These are phyloP conservation scores for Mucor lusitanicus DNA, from an alignment of 371 early-diverging fungal genomes.

Conservation along the genomic window DNA sequence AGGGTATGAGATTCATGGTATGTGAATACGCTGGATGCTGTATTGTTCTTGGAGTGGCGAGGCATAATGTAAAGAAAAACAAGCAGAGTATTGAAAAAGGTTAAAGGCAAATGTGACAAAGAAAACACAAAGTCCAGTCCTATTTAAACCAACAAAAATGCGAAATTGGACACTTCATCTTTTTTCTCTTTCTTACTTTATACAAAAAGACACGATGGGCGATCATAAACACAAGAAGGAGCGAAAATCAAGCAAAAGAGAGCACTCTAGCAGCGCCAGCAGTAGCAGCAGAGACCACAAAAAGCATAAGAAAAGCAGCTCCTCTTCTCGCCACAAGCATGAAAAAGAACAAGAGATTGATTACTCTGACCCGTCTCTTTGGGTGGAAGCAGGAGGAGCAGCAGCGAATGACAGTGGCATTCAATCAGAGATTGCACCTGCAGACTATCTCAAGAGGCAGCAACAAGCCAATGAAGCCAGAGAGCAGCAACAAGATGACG, in stretches of 20 bases:
- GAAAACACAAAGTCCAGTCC: background rate
- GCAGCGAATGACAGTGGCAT: background rate
- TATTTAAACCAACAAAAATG: background rate
- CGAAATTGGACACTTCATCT: background rate
- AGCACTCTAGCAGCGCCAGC: conserved; percentile 6
- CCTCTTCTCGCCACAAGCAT: background rate
- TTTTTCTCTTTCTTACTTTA: background rate
- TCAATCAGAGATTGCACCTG: conserved; percentile 10
- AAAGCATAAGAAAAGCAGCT: conserved; percentile 36
- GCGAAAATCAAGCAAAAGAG: conserved; percentile 32
- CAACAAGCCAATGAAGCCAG: conserved; percentile 13
- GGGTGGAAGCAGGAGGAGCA: conserved; percentile 33
- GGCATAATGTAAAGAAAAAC: conserved; percentile 55
- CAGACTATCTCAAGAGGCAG: conserved; percentile 17
- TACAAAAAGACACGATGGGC: conserved; percentile 32
- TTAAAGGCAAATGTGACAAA: too few relatives aligned
- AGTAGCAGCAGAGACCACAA: conserved; percentile 27
- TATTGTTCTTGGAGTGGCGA: conserved; percentile 96
- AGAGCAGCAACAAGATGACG: background rate
- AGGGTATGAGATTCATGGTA: conserved; percentile 86
- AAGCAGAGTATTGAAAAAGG: too few relatives aligned
- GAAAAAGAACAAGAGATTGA: conserved; percentile 39
- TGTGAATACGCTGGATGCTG: conserved; percentile 93
- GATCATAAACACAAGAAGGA: conserved; percentile 44
- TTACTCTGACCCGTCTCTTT: conserved; percentile 49